These are phyloP conservation scores for Wickerhamomyces strasburgensis DNA, from an alignment of 805 yeast genomes.

Conservation along the genomic window DNA sequence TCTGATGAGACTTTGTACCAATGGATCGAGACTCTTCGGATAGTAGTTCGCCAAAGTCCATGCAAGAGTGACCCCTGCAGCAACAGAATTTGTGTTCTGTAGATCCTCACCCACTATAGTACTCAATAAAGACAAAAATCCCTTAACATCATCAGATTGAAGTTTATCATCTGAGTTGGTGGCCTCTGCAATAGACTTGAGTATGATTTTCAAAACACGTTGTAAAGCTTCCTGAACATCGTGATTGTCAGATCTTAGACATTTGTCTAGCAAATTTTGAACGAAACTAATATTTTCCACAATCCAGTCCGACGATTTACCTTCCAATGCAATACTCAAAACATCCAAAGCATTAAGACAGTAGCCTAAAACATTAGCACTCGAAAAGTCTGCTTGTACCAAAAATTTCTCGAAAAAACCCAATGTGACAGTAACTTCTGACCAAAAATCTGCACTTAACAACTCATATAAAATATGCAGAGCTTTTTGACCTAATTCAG, in stretches of 20 bases:
- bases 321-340: slow-evolving; percentile 72
- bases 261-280: slow-evolving; percentile 71
- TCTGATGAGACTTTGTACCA: slow-evolving; percentile 74
- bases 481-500: slow-evolving; percentile 76
- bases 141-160: slow-evolving; percentile 56
- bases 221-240: slow-evolving; percentile 84
- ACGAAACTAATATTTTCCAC: slow-evolving; percentile 62
- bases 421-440: slow-evolving; percentile 82
- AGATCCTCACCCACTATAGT: slow-evolving; percentile 77
- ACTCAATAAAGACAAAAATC: slow-evolving; percentile 56
- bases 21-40: slow-evolving; percentile 69
- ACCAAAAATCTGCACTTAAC: slow-evolving; percentile 72
- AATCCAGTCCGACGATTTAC: slow-evolving; percentile 77
- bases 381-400: slow-evolving; percentile 67
- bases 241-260: slow-evolving; percentile 75
- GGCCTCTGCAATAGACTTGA: slow-evolving; percentile 57
- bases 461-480: slow-evolving; percentile 70
- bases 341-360: slow-evolving; percentile 91
- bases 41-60: slow-evolving; percentile 77
- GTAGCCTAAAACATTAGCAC: slow-evolving; percentile 66
- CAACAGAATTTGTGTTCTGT: slow-evolving; percentile 64
- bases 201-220: slow-evolving; percentile 62
- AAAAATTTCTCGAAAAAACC: slow-evolving; percentile 85
- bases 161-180: slow-evolving; percentile 43
- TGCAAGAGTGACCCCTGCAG: slow-evolving; percentile 79